Evolutionary conservation across 1,284 basidiomycete genomes (phyloP).

Genomic region (Earliella scabrosa): DNA sequence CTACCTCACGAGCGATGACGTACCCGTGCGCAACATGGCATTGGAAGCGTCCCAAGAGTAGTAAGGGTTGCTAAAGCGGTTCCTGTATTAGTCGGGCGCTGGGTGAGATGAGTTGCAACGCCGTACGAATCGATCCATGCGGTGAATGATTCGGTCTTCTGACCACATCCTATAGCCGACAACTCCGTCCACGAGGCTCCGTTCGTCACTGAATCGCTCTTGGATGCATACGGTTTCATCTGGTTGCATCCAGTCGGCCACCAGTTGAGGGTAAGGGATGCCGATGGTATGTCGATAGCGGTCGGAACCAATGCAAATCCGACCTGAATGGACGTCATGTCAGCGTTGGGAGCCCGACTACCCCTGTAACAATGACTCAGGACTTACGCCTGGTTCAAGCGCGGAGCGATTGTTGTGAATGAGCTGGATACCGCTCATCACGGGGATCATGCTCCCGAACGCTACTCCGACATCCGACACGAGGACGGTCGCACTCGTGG

Average conservation of each 20-base stretch:
- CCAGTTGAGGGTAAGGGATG: conserved; percentile 8
- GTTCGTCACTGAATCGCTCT: background rate
- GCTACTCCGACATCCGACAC: no score
- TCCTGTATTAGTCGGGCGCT: background rate
- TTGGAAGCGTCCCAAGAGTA: conserved; percentile 7
- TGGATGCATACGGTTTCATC: background rate
- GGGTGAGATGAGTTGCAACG: no score
- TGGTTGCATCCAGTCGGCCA: conserved; percentile 6
- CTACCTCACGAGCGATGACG: background rate
- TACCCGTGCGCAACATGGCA: background rate
- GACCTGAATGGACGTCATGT: background rate
- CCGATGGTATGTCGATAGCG: conserved; percentile 3
- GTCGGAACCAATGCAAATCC: conserved; percentile 1
- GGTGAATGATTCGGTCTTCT: conserved; percentile 1
- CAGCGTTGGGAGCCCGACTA: no score
- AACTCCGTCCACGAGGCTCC: background rate
- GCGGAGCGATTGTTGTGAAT: no score
- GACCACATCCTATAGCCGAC: background rate
- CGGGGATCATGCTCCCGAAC: no score
- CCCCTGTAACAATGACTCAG: no score
- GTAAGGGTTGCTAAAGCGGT: background rate
- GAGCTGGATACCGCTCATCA: no score
- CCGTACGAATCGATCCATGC: conserved; percentile 5
- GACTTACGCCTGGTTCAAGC: no score
- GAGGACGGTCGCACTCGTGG: no score